These are phyloP conservation scores for Macrolepiota dolichaula DNA, from an alignment of 768 basidiomycete species.

Conservation along the genomic window DNA sequence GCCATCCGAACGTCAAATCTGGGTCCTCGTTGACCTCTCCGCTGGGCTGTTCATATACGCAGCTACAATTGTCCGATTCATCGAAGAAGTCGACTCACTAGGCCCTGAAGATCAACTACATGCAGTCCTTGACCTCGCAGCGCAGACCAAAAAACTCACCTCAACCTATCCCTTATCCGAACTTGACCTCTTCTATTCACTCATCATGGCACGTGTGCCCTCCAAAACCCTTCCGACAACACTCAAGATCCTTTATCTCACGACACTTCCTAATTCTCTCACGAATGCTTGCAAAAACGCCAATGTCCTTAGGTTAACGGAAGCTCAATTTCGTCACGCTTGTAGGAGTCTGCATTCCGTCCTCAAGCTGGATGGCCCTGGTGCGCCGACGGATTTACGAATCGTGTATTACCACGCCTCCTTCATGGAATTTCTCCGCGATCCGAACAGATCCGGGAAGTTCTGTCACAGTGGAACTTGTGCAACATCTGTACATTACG, in stretches of 20 bases:
- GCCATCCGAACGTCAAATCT: background rate
- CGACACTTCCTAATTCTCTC: background rate
- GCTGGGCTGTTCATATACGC: constrained; percentile 2
- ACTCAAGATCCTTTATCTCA: background rate
- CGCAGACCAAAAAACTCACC: background rate
- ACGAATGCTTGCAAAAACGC: background rate
- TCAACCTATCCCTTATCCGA: background rate
- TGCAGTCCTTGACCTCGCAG: background rate
- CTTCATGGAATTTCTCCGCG: constrained; percentile 2
- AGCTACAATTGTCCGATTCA: background rate
- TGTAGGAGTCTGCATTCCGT: background rate
- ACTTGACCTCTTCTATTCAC: background rate
- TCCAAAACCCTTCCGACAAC: background rate
- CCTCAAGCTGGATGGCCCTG: background rate
- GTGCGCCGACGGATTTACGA: background rate
- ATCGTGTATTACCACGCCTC: constrained; percentile 2
- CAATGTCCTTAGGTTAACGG: background rate
- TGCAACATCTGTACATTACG: background rate
- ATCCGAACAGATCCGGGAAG: background rate
- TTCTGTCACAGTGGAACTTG: background rate
- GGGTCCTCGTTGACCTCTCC: background rate
- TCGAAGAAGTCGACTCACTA: background rate
- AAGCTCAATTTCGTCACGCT: background rate
- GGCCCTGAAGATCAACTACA: constrained; percentile 2
- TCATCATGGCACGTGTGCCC: background rate